Evolutionary conservation across 176 grass and related monocot genomes (phyloP).

Genomic region (sorghum (Sorghum bicolor)): DNA sequence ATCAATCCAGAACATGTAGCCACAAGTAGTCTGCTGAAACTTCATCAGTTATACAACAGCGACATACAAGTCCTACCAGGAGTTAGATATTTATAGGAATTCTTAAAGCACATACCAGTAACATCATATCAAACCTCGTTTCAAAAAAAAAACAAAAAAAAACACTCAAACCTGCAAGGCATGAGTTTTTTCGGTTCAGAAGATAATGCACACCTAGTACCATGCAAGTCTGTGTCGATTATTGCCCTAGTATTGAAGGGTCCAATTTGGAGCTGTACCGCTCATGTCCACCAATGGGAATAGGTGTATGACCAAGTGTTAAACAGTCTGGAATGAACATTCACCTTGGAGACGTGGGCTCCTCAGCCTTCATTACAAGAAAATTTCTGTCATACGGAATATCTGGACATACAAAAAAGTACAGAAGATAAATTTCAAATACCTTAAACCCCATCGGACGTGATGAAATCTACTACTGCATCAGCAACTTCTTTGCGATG

Average conservation of each 20-base stretch:
- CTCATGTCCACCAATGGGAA: not conserved
- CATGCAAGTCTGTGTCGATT: not conserved
- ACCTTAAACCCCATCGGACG: constrained; percentile 19
- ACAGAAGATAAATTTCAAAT: not conserved
- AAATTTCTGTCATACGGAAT: not conserved
- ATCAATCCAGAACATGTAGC: not conserved
- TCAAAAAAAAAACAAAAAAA: too few relatives aligned
- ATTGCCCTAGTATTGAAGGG: not conserved
- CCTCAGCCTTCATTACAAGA: not conserved
- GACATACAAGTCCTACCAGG: too few relatives aligned
- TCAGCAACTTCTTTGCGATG: constrained; percentile 64
- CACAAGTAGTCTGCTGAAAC: not conserved
- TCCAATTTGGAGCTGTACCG: not conserved
- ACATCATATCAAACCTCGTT: not conserved
- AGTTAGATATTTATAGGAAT: too few relatives aligned
- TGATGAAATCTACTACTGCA: constrained; percentile 54
- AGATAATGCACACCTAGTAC: not conserved
- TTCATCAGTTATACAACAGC: not conserved
- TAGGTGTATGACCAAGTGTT: not conserved
- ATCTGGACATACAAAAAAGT: not conserved
- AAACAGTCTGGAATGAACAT: not conserved
- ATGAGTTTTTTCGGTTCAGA: too few relatives aligned
- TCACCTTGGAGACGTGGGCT: not conserved
- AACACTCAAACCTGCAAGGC: too few relatives aligned
- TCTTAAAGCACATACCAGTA: not conserved